Evolutionary conservation across 2,329 filamentous ascomycete species (phyloP), one percentile per base, ranked within the genome.

Genomic region (Lomentospora prolificans): DNA sequence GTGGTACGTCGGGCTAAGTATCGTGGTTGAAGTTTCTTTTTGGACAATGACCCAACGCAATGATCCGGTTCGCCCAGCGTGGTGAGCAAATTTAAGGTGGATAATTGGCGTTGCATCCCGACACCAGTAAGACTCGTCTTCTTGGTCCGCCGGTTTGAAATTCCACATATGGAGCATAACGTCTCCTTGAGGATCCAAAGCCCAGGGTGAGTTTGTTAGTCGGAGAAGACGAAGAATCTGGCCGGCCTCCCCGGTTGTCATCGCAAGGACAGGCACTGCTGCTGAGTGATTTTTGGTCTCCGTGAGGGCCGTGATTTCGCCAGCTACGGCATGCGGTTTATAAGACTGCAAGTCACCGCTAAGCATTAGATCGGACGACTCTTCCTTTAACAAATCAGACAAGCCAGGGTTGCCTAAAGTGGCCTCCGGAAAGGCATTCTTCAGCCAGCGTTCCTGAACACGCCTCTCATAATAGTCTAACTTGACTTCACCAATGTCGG

Each of bases 201-300:
- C 72, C 69, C 78, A 79, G 51, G 70, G 70, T 51, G 81, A 75
- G 22, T 74, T 65, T 3, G 73, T 70, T 3, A 85, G 65, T 5
- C 72, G 70, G 3, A 76, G 66, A 2, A 89, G 63, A 2, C 79
- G 78, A 8, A 89, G 67, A 1, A 79, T 68, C 60, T 84, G 78
- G 1, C 81, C 80, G 12, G 74, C 76, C 51, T 76, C 73, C n/a
- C 85, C 85, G 2, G 76, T 71, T 4, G 71, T 75, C 62, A 70
- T 76, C 59, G 72, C 79, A 58, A 76, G 71, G 61, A 71, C 66
- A 1, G 70, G 67, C 10, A 66, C 66, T 14, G 41, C 63, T 65
- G 1, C 57, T 60, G 30, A 60, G 50, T 30, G 55, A 63, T 27
- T 57, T 61, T 17, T 19, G 3, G 63, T 61, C 17, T 66, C 57